phyloP scores from a whole-genome alignment of 2,329 filamentous ascomycete genomes.

The Cadophora gregata region DNA sequence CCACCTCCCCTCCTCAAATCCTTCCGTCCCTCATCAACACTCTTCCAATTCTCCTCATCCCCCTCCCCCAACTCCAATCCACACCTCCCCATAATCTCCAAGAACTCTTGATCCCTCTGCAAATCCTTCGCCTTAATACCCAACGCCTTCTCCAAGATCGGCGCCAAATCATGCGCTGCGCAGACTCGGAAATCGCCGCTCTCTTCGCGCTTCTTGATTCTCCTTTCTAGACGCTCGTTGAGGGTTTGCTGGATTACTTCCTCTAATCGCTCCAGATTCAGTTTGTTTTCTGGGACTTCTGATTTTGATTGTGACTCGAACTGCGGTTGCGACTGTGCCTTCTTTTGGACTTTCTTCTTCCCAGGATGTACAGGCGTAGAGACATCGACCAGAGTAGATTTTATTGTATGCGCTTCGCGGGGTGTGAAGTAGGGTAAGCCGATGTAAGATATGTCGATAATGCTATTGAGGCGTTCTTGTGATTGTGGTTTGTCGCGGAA shows the following conservation, averaged over 20 bases:
- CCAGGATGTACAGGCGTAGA: not conserved
- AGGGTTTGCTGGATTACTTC: conserved; percentile 13
- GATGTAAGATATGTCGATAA: not conserved
- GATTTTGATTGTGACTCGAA: no score
- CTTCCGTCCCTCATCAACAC: not conserved
- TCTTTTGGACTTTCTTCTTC: not conserved
- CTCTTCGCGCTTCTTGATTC: conserved; percentile 42
- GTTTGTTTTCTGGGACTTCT: not conserved
- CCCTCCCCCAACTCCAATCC: not conserved
- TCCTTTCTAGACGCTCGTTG: conserved; percentile 38
- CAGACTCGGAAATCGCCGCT: conserved; percentile 44
- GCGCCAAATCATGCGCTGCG: conserved; percentile 44
- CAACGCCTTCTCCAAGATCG: conserved; percentile 34
- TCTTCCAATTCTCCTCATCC: not conserved
- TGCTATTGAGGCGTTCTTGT: not conserved
- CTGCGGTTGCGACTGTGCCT: not conserved
- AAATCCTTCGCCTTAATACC: conserved; percentile 41
- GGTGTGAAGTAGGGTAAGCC: not conserved
- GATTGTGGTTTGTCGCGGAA: not conserved
- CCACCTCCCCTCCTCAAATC: not conserved
- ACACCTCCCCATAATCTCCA: not conserved
- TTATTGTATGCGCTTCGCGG: not conserved
- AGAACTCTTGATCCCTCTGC: not conserved
- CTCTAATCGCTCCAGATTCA: not conserved
- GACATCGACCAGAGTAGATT: not conserved